Percentiles rank a stretch among this genome's conserved stretches.
phyloP scores from a whole-genome alignment of 768 basidiomycete genomes.

The Phylloporus sp. region DNA sequence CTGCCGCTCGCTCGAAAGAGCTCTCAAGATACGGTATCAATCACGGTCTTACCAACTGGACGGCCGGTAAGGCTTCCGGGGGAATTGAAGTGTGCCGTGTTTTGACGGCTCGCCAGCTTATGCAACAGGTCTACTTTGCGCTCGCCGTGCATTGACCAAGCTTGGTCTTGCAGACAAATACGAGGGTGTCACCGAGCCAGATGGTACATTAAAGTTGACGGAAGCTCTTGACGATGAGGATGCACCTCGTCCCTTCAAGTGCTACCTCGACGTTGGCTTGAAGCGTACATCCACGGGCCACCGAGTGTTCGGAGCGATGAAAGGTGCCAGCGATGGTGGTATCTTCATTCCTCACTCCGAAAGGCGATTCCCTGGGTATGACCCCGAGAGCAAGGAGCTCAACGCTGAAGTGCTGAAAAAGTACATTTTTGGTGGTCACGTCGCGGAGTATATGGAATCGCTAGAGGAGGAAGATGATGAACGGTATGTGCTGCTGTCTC shows the following conservation, averaged over 20 bases:
- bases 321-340: conserved; percentile 97
- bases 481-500: conserved; percentile 44
- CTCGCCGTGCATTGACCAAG: conserved; percentile 92
- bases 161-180: conserved; percentile 98
- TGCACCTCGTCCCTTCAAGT: conserved; percentile 97
- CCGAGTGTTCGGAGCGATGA: conserved; percentile 97
- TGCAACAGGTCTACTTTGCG: conserved; percentile 92
- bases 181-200: conserved; percentile 87
- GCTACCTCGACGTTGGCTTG: conserved; percentile 97
- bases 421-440: conserved; percentile 96
- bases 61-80: conserved; percentile 61
- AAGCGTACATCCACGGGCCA: conserved; percentile 97
- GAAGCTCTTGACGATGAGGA: conserved; percentile 87
- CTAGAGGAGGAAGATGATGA: conserved; percentile 99
- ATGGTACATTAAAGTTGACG: conserved; percentile 79
- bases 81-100: neutral
- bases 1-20: conserved; percentile 83
- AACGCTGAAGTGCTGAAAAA: conserved; percentile 94
- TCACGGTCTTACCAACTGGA: conserved; percentile 99
- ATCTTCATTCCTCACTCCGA: conserved; percentile 97
- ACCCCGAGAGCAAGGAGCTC: conserved; percentile 86
- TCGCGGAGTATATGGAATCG: conserved; percentile 99
- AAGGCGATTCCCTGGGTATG: conserved; percentile 97
- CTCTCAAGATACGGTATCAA: conserved; percentile 95
- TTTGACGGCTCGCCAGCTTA: conserved; percentile 56